Percentiles rank a stretch among this genome's conserved stretches.
Evolutionary conservation across 176 grass and related monocot genomes (phyloP).

Genomic region (Alopecurus myosuroides): DNA sequence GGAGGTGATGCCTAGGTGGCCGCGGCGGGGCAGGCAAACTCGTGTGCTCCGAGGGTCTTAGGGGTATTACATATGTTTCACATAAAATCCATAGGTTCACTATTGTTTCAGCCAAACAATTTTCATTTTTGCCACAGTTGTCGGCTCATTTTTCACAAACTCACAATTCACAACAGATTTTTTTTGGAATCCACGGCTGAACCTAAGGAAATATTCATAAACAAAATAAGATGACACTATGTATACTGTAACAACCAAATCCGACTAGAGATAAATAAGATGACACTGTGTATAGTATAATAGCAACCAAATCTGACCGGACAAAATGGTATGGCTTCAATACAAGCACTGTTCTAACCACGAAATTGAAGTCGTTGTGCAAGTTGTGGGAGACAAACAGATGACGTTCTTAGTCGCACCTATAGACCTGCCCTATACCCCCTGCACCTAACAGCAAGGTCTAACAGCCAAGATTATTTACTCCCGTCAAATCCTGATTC

Average conservation of each 20-base stretch:
- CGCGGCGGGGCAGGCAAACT: too few species aligned
- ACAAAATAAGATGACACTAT: neutral
- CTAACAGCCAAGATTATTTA: neutral
- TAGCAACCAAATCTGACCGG: neutral
- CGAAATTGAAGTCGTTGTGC: neutral
- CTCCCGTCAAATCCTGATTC: neutral
- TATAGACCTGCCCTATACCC: neutral
- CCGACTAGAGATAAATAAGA: too few species aligned
- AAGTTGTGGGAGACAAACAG: conserved; percentile 1
- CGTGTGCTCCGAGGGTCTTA: too few species aligned
- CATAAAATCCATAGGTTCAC: too few species aligned
- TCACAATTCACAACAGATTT: too few species aligned
- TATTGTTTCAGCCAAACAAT: too few species aligned
- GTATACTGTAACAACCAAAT: neutral
- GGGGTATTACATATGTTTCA: too few species aligned
- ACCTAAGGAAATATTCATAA: neutral
- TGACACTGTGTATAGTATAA: neutral
- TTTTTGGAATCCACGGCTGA: too few species aligned
- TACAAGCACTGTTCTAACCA: neutral
- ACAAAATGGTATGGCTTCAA: neutral
- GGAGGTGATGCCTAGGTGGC: too few species aligned
- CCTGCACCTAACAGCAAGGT: neutral
- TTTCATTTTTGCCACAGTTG: too few species aligned
- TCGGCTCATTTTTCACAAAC: too few species aligned
- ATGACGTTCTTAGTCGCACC: neutral